Base-by-base conservation (phyloP, 441 rosid genomes). In the Populus hybrid region DNA sequence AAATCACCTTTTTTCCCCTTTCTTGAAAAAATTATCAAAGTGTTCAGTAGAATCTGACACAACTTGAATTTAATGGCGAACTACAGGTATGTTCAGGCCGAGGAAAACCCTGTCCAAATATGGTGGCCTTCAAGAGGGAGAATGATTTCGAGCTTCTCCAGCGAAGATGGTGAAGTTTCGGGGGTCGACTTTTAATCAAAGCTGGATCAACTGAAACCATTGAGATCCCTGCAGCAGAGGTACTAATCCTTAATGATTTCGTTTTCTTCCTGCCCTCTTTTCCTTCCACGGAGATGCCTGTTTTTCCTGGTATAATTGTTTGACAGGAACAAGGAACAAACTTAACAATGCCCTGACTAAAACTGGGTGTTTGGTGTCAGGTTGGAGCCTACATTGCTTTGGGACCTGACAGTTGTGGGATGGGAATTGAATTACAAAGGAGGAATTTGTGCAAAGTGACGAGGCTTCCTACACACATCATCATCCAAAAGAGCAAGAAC, bases 341-440 rank as follows among this genome's bases (percentile, higher is more conserved):
- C n/a, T n/a, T n/a, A n/a, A n/a, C n/a, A n/a, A n/a, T n/a, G n/a
- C n/a, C 19, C n/a, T 16, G 59, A 50, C 59, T 5, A 50, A 50
- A 50, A 50, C 7, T 50, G n/a, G 67, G 23, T 80, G 26, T 59
- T 26, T 69, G 21, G 12, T 57, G 63, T 23, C 78, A 92, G 97
- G 71, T 67, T 30, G 97, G 92, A 77, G 86, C 71, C 21, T n/a
- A 88, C 89, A 75, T 30, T 88, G 82, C 75, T 88, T 2, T 94
- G 97, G 97, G 98, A 92, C 78, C 6, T 90, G 34, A 81, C 82
- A 9, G 97, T 94, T 9, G 59, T 91, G 81, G 93, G 94, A 14
- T 88, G 97, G 97, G 97, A 92, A 85, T 97, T 94, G 86, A 87
- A 78, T 35, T 94, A 92, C 91, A n/a, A 94, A 89, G 89, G 98